Conservation (phyloP, 2,329 filamentous ascomycete genomes). For the Xylariaceae sp. region DNA sequence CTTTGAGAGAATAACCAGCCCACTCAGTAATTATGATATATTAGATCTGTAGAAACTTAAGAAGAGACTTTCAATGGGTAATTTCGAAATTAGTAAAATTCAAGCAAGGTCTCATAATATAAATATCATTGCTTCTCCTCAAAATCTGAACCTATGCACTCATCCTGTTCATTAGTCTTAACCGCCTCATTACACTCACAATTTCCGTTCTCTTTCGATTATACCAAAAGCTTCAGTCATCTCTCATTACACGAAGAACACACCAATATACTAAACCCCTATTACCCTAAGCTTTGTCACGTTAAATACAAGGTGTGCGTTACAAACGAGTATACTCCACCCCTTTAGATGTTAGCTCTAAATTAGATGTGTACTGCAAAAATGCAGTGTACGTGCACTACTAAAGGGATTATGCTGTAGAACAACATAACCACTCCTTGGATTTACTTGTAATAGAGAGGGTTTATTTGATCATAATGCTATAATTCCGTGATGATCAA, state of each 20-base stretch:
- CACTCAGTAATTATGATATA: background rate
- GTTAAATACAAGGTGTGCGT: constrained; percentile 1
- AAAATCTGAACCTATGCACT: background rate
- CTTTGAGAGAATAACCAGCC: background rate
- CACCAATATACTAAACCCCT: background rate
- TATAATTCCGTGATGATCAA: too few species aligned
- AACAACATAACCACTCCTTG: too few species aligned
- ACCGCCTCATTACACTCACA: background rate
- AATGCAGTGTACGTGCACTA: too few species aligned
- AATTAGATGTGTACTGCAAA: constrained; percentile 7
- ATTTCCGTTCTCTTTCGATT: background rate
- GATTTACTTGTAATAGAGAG: too few species aligned
- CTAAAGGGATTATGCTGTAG: too few species aligned
- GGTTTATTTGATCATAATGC: too few species aligned
- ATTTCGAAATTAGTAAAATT: background rate
- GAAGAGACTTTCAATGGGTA: background rate
- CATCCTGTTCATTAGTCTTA: background rate
- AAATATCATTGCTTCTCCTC: background rate
- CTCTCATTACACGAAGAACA: too few species aligned
- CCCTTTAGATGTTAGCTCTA: background rate
- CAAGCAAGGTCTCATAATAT: background rate
- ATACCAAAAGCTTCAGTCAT: background rate
- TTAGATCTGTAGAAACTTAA: too few species aligned
- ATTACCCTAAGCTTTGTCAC: background rate
- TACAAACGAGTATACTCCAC: background rate